Evolutionary conservation across 164 flowering plant genomes (phyloP), one percentile per base, ranked within the genome.

Genomic region (Protea cynaroides): DNA sequence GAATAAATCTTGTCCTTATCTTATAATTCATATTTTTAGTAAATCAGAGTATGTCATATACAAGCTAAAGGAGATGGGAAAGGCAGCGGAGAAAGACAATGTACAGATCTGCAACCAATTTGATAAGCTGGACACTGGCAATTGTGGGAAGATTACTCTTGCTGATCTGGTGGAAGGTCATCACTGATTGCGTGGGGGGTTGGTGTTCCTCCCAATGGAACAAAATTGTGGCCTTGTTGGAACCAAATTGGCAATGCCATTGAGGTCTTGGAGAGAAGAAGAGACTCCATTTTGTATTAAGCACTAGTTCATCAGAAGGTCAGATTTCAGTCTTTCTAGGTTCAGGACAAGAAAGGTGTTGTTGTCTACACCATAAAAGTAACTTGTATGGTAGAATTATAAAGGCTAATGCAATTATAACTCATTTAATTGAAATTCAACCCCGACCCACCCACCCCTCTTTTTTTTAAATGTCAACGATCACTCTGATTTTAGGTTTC

Each of bases 41-140:
- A 88, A 86, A 72, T 82, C 96, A 25, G 92, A 88, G 67, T 89
- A 77, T 75, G 96, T 84, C 14, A 80, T 88, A 62, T 86, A 84
- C 82, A 88, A 88, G 80, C 84, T 88, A 14, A 88, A 86, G 77
- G 92, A 86, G 78, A 86, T 88, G 90, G 87, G 79, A 12, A 88
- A 78, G 73, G 74, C 86, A 29, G 64, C 80, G 18, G 87, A 86
- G 70, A 86, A 86, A 74, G 96, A 88, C 69, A 67, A 84, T 24
- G n/a, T 65, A 65, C 83, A 63, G 76, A 83, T 88, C 21, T 83
- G 88, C 73, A 51, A 77, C 19, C 81, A 82, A 65, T 88, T 88
- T 68, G 89, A 88, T 63, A 77, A 75, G 71, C 71, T 88, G 22
- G 92, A 88, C 69, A 38, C 82, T 0, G 86, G 88, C 44, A 81